Conservation (phyloP, 805 yeast genomes). For the Torulaspora delbrueckii region DNA sequence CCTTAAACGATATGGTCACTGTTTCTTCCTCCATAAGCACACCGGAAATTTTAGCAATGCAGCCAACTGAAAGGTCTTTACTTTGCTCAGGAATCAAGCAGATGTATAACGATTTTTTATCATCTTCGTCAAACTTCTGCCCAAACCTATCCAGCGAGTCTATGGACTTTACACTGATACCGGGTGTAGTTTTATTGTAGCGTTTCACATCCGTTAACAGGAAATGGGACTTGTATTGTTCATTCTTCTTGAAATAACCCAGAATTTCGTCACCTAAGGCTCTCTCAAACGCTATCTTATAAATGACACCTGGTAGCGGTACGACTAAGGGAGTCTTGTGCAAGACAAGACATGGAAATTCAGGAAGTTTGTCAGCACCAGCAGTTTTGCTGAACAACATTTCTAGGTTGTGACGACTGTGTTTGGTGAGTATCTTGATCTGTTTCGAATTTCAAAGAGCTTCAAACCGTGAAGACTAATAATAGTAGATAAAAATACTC, state of each 20-base stretch:
- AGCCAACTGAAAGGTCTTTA: conserved; percentile 14
- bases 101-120: conserved; percentile 35
- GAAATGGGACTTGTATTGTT: conserved; percentile 20
- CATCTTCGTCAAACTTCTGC: conserved; percentile 24
- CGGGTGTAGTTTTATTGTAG: conserved; percentile 62
- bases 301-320: conserved; percentile 58
- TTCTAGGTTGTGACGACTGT: background rate
- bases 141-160: conserved; percentile 22
- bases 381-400: conserved; percentile 4
- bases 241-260: conserved; percentile 35
- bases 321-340: conserved; percentile 35
- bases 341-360: conserved; percentile 18
- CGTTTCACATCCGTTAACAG: conserved; percentile 12
- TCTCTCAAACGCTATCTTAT: conserved; percentile 49
- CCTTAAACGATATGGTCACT: conserved; percentile 19
- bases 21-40: conserved; percentile 12
- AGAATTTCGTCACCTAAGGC: conserved; percentile 46
- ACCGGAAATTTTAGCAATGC: conserved; percentile 17
- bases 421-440: background rate
- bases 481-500: too few species aligned
- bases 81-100: conserved; percentile 22
- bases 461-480: background rate
- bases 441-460: background rate
- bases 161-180: conserved; percentile 15
- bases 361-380: background rate